Base-by-base conservation (phyloP, 345 rosid genomes). In the Populus nigra region DNA sequence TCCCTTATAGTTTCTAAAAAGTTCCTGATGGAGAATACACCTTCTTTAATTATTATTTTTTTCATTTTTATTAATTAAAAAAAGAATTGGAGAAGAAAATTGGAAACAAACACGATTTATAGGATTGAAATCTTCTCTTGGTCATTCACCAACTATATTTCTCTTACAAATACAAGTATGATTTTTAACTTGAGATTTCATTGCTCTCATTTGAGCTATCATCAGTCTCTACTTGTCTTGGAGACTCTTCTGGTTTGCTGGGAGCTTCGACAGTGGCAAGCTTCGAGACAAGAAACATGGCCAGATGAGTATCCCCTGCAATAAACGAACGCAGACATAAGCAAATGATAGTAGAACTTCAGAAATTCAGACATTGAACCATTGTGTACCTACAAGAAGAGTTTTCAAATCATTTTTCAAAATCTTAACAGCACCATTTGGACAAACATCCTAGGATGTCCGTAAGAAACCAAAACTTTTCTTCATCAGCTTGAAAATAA, bases 271-370 rank as follows among this genome's bases (percentile, higher is more conserved):
- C 76, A 39, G 81, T 85, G 83, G 85, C 88, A 53, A 90, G 84
- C 85, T 89, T 94, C 6, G 90, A 86, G 59, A 86, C 92, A 4
- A 88, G 89, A 62, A 93, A 94, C 80, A 88, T 88, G 1, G 97
- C 98, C 35, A 94, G 85, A 84, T 93, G 85, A 31, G 79, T 84
- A 76, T 94, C 98, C 55, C 97, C 97, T 92, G n/a, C 10, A 38
- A 5, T 55, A 67, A 69, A 49, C 59, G 13, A 66, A 3, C 29
- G n/a, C 49, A 39, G 18, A 23, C n/a, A 11, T 25, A 23, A 65
- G 59, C 59, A 53, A 53, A 0, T 53, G 23, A 7, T 5, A 53
- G 20, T 53, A n/a, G 4, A 53, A 7, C 59, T 53, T 53, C 59
- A 20, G 57, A 18, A 39, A 50, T 50, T 50, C 57, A 50, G 22